These are phyloP conservation scores for Suillus clintonianus DNA, from an alignment of 768 basidiomycete species.

Conservation along the genomic window DNA sequence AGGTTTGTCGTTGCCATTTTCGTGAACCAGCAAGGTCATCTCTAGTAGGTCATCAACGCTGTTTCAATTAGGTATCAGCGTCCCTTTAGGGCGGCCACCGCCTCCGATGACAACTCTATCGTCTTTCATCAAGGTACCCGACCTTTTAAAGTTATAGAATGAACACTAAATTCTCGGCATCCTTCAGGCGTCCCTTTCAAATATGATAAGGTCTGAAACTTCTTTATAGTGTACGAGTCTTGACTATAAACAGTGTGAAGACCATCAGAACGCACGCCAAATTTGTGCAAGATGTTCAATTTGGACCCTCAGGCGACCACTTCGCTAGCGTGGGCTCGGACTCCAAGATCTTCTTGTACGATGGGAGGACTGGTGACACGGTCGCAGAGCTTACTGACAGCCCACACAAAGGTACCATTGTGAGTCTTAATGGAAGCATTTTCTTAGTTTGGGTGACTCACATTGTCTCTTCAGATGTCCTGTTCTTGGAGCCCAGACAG, in stretches of 20 bases:
- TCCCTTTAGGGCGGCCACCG: conserved; percentile 90
- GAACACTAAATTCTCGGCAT: background rate
- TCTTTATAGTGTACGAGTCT: background rate
- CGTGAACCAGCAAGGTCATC: background rate
- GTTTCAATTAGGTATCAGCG: conserved; percentile 86
- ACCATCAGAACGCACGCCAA: conserved; percentile 86
- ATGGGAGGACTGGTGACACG: conserved; percentile 86
- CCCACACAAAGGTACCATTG: conserved; percentile 75
- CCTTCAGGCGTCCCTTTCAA: conserved; percentile 79
- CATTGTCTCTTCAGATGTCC: conserved; percentile 50
- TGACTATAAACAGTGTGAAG: conserved; percentile 35
- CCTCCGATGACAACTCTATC: conserved; percentile 79
- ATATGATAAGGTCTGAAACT: conserved; percentile 66
- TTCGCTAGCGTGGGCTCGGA: conserved; percentile 93
- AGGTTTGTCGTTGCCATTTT: conserved; percentile 45
- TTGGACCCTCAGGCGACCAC: conserved; percentile 74
- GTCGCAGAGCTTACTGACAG: conserved; percentile 65
- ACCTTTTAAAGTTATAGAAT: background rate
- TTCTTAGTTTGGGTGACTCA: background rate
- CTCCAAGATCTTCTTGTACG: conserved; percentile 83
- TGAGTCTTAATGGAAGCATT: conserved; percentile 37
- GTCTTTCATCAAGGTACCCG: conserved; percentile 75
- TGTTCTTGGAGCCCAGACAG: conserved; percentile 82
- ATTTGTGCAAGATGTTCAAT: conserved; percentile 91
- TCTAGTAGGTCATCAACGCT: conserved; percentile 73